Conservation (phyloP, 2,329 filamentous ascomycete species). For the Parasarocladium wereldwijsianum region DNA sequence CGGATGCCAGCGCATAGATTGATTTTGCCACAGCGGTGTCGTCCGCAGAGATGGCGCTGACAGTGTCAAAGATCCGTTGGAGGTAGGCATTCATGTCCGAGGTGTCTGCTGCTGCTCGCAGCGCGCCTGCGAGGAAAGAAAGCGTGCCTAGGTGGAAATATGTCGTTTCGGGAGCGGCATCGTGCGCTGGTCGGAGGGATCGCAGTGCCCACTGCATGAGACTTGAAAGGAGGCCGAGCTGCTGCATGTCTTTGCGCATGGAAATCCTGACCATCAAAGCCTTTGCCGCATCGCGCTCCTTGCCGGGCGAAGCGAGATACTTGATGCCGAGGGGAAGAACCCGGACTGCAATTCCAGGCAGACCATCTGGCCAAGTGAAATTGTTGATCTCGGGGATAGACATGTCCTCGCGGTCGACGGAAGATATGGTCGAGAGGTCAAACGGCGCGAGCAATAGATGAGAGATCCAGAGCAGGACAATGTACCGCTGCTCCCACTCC, state of each 20-base stretch:
- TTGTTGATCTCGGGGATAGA: constrained; percentile 26
- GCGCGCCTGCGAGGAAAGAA: constrained; percentile 63
- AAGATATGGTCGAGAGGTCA: constrained; percentile 75
- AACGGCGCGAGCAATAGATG: constrained; percentile 78
- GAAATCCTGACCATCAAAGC: constrained; percentile 65
- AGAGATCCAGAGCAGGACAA: constrained; percentile 76
- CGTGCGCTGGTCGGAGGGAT: constrained; percentile 33
- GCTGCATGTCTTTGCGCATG: constrained; percentile 80
- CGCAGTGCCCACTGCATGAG: constrained; percentile 58
- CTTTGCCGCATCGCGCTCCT: constrained; percentile 82
- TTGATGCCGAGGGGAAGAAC: constrained; percentile 56
- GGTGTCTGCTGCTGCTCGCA: constrained; percentile 54
- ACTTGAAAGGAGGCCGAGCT: constrained; percentile 51
- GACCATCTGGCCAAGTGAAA: constrained; percentile 38
- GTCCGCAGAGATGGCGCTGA: constrained; percentile 41
- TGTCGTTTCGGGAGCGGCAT: constrained; percentile 30
- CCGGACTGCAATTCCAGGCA: constrained; percentile 57
- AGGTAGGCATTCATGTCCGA: constrained; percentile 59
- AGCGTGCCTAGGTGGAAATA: constrained; percentile 70
- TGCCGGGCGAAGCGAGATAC: constrained; percentile 62
- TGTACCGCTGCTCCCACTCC: constrained; percentile 79
- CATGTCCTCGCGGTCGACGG: constrained; percentile 32
- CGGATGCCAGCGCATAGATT: constrained; percentile 60
- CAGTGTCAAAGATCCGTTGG: constrained; percentile 47
- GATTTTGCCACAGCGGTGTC: constrained; percentile 31